Conservation (phyloP, 106 monocot genomes). For the Apostasia ramifera region DNA sequence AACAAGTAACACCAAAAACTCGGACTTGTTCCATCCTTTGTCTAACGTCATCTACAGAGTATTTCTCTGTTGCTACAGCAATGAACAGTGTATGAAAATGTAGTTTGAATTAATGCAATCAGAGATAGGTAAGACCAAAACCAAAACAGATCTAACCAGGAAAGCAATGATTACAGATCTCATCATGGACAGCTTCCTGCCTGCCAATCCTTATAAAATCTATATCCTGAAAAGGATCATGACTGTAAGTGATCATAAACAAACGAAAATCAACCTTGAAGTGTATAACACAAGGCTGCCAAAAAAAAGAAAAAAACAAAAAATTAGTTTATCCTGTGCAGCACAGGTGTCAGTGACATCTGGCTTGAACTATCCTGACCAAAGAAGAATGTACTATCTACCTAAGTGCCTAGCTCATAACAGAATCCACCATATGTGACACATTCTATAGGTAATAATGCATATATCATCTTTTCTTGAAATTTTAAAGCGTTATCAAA, state of each 20-base stretch:
- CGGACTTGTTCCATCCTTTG: conserved; percentile 60
- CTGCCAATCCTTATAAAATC: conserved; percentile 94
- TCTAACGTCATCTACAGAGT: conserved; percentile 60
- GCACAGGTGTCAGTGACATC: too few relatives aligned
- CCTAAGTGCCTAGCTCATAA: too few relatives aligned
- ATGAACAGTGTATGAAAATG: background rate
- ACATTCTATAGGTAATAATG: too few relatives aligned
- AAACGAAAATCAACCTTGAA: background rate
- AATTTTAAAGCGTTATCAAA: too few relatives aligned
- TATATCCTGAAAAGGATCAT: conserved; percentile 42
- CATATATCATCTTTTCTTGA: too few relatives aligned
- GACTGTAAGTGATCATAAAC: background rate
- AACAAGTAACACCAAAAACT: conserved; percentile 94
- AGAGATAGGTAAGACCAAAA: background rate
- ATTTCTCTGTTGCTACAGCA: conserved; percentile 22
- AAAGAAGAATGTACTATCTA: too few relatives aligned
- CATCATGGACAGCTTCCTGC: conserved; percentile 68
- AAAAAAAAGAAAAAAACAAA: too few relatives aligned
- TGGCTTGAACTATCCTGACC: too few relatives aligned
- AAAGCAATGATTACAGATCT: conserved; percentile 60
- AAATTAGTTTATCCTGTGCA: too few relatives aligned
- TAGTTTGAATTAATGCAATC: background rate
- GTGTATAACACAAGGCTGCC: too few relatives aligned
- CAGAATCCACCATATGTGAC: too few relatives aligned
- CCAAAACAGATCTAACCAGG: conserved; percentile 37